Base-by-base conservation (phyloP, 2,329 filamentous ascomycete species). In the Ophiocordyceps sinensis region DNA sequence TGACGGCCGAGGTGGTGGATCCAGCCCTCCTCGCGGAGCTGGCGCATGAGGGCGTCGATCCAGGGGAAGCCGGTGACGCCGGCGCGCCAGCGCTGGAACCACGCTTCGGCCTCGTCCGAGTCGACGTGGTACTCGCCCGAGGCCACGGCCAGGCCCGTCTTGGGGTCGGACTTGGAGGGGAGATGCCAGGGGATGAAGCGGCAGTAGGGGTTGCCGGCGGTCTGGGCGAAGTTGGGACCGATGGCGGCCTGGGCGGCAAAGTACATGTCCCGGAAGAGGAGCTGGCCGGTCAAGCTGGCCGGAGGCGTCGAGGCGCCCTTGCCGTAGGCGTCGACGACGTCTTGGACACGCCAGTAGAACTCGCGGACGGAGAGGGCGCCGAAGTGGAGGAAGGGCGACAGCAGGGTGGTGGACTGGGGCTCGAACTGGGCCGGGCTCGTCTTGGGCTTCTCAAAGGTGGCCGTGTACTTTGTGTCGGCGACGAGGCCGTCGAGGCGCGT, bases 251-350 rank as follows among this genome's bases (percentile, higher is more conserved):
- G 82, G 0, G 82, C 82, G 13, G 73, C 82, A 50, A 88, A 87
- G 58, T 87, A 88, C 83, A 88, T 88, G 54, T 88, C 83, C 14
- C 83, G 70, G 56, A 88, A 88, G 11, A 86, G 64, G 1, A 88
- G 60, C 50, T 88, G 83, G 3, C 83, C 83, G 0, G 71, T 77
- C 14, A 88, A 58, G 45, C 75, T 82, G n/a, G 75, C 75, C 0
- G 83, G 83, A 1, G 79, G 76, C 23, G 66, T 63, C 8, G 75
- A 79, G 3, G 72, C 73, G 3, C 66, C 67, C 29, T 67, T 66
- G 29, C 71, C 70, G 50, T 75, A 76, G 11, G 64, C 62, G 5
- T 71, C 61, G 3, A 83, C 67, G 1, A 81, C 68, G 23, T 78
- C 75, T 52, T 78, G 71, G 0, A 77, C 76, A 21, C 73, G 70